phyloP scores from a whole-genome alignment of 768 basidiomycete species.

The Serendipita vermifera region DNA sequence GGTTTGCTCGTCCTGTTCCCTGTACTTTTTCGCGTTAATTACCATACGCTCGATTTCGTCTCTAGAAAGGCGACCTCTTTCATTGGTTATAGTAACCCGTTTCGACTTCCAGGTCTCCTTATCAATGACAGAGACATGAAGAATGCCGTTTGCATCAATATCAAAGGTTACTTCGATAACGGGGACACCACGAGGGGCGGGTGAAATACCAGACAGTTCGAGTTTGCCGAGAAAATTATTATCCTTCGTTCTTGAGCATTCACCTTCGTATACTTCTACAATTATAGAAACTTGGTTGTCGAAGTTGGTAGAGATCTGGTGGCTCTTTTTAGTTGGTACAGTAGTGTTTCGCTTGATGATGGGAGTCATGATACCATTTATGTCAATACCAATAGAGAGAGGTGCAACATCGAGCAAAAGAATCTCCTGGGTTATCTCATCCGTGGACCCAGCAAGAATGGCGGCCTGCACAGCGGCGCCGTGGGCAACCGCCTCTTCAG shows the following conservation, averaged over 20 bases:
- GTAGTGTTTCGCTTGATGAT: conserved; percentile 40
- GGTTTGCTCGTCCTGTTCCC: conserved; percentile 17
- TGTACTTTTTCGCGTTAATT: conserved; percentile 35
- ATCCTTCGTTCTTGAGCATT: conserved; percentile 35
- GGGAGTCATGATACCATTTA: conserved; percentile 36
- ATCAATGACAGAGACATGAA: conserved; percentile 29
- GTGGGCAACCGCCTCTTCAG: conserved; percentile 43
- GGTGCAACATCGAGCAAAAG: conserved; percentile 38
- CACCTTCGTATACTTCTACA: conserved; percentile 29
- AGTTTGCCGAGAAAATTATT: conserved; percentile 37
- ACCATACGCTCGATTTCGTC: conserved; percentile 49
- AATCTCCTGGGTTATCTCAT: conserved; percentile 33
- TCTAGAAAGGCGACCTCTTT: conserved; percentile 36
- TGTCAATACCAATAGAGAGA: conserved; percentile 40
- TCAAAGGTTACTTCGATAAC: conserved; percentile 37
- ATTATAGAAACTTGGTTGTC: conserved; percentile 26
- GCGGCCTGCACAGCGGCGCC: conserved; percentile 41
- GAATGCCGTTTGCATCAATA: conserved; percentile 40
- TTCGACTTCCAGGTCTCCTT: conserved; percentile 25
- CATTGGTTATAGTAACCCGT: conserved; percentile 32
- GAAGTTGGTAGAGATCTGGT: conserved; percentile 24
- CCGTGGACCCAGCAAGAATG: conserved; percentile 35
- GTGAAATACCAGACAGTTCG: conserved; percentile 35
- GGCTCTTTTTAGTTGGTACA: conserved; percentile 40
- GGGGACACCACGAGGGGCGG: conserved; percentile 33